Base-by-base conservation (phyloP, 352 stramenopile species). In the Phytophthora pseudosyringae region DNA sequence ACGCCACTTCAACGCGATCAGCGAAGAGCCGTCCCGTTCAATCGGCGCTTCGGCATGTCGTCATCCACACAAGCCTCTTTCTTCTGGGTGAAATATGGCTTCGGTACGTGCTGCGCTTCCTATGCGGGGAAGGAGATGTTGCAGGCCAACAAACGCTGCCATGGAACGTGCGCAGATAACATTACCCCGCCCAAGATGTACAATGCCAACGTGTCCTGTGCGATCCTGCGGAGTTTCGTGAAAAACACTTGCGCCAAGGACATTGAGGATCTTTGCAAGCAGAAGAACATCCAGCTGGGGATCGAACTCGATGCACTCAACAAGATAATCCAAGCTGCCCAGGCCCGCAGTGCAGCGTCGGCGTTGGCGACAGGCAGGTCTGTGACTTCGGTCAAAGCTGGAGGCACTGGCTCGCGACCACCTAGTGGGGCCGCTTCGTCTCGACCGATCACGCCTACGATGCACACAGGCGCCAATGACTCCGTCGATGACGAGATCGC, bases 61-160 rank as follows among this genome's bases (percentile, higher is more conserved):
- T 49, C 65, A 38, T 43, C 51, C 16, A 33, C 51, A 35, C 43
- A 46, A 36, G 66, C 67, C 21, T 62, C 71, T 9, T 89, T 94
- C 67, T 79, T 92, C 73, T 91, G 77, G 78, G 76, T 91, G 53
- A 91, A 90, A 67, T 91, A 91, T 80, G 86, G 86, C 62, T 92
- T 94, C 44, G 83, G 86, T 93, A 64, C 33, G 82, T 33, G 59
- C 3, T 5, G 3, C 52, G 15, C 32, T 15, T 51, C 13, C 21
- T 25, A 15, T 21, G 21, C 10, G 21, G 4, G 7, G 16, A 8
- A 16, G 51, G 6, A 47, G 5, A 15, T 7, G 26, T 51, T 51
- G 47, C 11, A 32, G 32, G 1, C 40, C 25, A 35, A 7, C 50
- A 52, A 25, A 65, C 18, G 3, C 7, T 31, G 26, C 38, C 11